phyloP scores from a whole-genome alignment of 139 green algal genomes.

The Yamagishiella unicocca region DNA sequence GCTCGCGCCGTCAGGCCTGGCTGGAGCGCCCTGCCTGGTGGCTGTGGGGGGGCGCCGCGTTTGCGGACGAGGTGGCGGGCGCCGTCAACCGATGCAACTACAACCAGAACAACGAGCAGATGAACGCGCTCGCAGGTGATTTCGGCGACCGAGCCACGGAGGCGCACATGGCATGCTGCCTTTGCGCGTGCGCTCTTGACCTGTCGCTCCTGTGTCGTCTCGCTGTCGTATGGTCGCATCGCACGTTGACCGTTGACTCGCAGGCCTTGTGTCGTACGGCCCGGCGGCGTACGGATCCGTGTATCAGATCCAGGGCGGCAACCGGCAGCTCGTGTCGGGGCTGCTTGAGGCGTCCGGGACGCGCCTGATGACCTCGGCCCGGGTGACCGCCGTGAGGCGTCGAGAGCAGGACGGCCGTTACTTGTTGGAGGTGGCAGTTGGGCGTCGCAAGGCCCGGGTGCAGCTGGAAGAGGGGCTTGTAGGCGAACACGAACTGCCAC shows the following conservation, averaged over 20 bases:
- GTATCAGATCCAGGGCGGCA: slow-evolving; percentile 66
- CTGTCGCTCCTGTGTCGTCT: no score
- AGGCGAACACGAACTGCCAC: no score
- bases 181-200: no score
- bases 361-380: not conserved
- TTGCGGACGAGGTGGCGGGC: slow-evolving; percentile 64
- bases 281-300: slow-evolving; percentile 54
- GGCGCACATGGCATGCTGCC: no score
- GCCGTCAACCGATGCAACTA: slow-evolving; percentile 74
- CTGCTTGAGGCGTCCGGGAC: slow-evolving; percentile 49
- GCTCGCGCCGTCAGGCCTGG: slow-evolving; percentile 2
- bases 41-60: slow-evolving; percentile 43
- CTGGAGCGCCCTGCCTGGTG: slow-evolving; percentile 21
- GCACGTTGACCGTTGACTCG: no score
- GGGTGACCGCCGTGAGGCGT: not conserved
- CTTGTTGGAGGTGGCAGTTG: not conserved
- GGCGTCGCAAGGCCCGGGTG: not conserved
- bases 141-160: no score
- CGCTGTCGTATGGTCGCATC: no score
- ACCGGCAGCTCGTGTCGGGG: slow-evolving; percentile 54
- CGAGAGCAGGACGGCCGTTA: not conserved
- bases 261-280: slow-evolving; percentile 76
- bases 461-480: no score
- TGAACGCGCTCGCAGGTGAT: slow-evolving; percentile 77
- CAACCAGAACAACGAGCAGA: slow-evolving; percentile 71